phyloP scores from a whole-genome alignment of 768 basidiomycete genomes.

The Xerocomus spinulosus region DNA sequence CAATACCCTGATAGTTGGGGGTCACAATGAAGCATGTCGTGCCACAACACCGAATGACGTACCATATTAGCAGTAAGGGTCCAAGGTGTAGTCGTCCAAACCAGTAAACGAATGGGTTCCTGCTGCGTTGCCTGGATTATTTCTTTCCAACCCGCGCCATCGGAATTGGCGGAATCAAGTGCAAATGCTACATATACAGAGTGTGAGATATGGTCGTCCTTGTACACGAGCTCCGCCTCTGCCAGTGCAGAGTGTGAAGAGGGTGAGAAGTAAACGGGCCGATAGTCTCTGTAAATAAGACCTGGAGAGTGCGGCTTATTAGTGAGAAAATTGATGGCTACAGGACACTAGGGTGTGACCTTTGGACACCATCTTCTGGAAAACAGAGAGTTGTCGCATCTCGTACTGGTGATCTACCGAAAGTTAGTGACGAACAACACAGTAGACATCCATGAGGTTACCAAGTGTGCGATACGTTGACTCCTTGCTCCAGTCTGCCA shows the following conservation, averaged over 20 bases:
- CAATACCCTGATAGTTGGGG: slow-evolving; percentile 65
- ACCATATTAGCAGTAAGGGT: slow-evolving; percentile 96
- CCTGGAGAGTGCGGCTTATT: slow-evolving; percentile 37
- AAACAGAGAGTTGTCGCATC: slow-evolving; percentile 80
- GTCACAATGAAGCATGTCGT: not conserved
- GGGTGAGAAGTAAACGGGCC: slow-evolving; percentile 93
- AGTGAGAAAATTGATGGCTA: not conserved
- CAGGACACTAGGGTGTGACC: slow-evolving; percentile 37
- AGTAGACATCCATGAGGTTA: slow-evolving; percentile 28
- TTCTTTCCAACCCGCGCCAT: slow-evolving; percentile 9
- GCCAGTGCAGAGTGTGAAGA: slow-evolving; percentile 92
- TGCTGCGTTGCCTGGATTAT: slow-evolving; percentile 32
- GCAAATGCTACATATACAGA: slow-evolving; percentile 83
- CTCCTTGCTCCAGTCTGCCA: slow-evolving; percentile 80
- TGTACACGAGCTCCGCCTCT: slow-evolving; percentile 90
- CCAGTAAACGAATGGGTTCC: slow-evolving; percentile 51
- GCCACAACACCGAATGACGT: slow-evolving; percentile 14
- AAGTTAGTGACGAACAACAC: not conserved
- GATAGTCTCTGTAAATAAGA: slow-evolving; percentile 78
- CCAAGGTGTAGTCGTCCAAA: slow-evolving; percentile 99
- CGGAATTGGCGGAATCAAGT: slow-evolving; percentile 36
- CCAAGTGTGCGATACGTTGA: slow-evolving; percentile 86
- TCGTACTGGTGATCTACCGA: slow-evolving; percentile 77
- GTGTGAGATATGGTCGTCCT: slow-evolving; percentile 82
- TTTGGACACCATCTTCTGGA: slow-evolving; percentile 83